Evolutionary conservation across 768 basidiomycete genomes (phyloP).

Genomic region (Xerocomellus dryophilus): DNA sequence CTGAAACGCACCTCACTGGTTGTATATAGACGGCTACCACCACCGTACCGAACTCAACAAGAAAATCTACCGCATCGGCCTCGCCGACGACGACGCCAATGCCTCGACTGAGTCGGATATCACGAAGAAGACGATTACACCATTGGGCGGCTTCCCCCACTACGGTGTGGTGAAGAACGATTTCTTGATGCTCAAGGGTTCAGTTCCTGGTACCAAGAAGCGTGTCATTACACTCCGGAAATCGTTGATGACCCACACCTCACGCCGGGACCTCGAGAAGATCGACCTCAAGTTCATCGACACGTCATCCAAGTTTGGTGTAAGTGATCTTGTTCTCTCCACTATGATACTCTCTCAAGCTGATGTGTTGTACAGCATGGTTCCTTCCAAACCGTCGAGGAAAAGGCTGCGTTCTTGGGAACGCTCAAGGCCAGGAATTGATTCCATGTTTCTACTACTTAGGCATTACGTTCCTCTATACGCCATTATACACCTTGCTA

Average conservation of each 20-base stretch:
- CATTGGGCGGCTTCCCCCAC: slow-evolving; percentile 98
- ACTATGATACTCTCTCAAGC: background rate
- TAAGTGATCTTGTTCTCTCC: slow-evolving; percentile 40
- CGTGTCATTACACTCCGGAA: slow-evolving; percentile 97
- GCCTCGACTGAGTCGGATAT: slow-evolving; percentile 94
- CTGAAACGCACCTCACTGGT: background rate
- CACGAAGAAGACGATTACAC: slow-evolving; percentile 91
- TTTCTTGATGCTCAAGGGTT: slow-evolving; percentile 96
- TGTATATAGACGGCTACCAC: slow-evolving; percentile 79
- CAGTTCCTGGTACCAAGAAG: slow-evolving; percentile 94
- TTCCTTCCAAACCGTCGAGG: slow-evolving; percentile 94
- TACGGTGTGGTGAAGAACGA: slow-evolving; percentile 99
- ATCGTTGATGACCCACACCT: slow-evolving; percentile 94
- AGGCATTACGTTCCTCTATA: slow-evolving; percentile 36
- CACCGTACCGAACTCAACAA: slow-evolving; percentile 98
- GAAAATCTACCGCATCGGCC: slow-evolving; percentile 95
- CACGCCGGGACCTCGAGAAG: slow-evolving; percentile 95
- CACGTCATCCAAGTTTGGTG: slow-evolving; percentile 95
- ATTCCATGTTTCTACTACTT: slow-evolving; percentile 42
- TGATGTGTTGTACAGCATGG: slow-evolving; percentile 60
- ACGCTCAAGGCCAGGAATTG: slow-evolving; percentile 82
- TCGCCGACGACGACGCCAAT: slow-evolving; percentile 71
- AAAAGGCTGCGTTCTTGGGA: slow-evolving; percentile 94
- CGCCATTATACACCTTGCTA: slow-evolving; percentile 39
- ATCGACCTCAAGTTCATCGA: slow-evolving; percentile 98